Evolutionary conservation across 768 basidiomycete species (phyloP).

Genomic region (Boletus barrowsii): DNA sequence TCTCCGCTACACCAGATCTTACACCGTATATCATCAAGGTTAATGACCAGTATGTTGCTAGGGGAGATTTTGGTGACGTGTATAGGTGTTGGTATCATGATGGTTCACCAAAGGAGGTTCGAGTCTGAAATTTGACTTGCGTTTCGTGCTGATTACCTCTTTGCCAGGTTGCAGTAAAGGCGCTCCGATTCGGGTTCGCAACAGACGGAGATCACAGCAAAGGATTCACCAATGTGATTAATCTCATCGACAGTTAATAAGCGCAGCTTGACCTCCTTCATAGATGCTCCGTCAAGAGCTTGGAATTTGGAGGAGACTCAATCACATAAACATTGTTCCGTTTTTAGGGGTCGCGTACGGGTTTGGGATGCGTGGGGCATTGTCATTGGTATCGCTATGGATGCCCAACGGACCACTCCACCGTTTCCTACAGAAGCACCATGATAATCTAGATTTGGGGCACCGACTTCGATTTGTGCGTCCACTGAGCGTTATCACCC

Average conservation of each 20-base stretch:
- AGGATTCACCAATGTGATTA: too few relatives aligned
- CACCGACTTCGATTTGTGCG: conserved; percentile 7
- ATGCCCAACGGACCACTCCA: too few relatives aligned
- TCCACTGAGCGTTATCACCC: too few relatives aligned
- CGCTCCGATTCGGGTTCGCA: too few relatives aligned
- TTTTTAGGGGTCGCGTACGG: conserved; percentile 8
- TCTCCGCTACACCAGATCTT: not conserved
- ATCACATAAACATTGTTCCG: too few relatives aligned
- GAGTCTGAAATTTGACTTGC: not conserved
- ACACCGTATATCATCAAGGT: not conserved
- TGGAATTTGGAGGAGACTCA: conserved; percentile 9
- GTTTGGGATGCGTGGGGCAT: conserved; percentile 22
- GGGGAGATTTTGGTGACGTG: conserved; percentile 3
- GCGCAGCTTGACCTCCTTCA: too few relatives aligned
- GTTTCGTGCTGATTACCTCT: too few relatives aligned
- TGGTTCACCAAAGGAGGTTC: not conserved
- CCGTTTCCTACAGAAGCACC: too few relatives aligned
- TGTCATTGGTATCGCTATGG: conserved; percentile 17
- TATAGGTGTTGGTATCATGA: not conserved
- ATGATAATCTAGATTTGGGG: too few relatives aligned
- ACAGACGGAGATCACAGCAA: too few relatives aligned
- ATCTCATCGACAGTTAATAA: too few relatives aligned
- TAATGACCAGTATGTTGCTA: not conserved
- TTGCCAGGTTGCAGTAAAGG: too few relatives aligned
- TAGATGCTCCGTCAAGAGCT: conserved; percentile 28